Evolutionary conservation across 805 yeast species (phyloP).

Genomic region (Lipomyces yamadae): DNA sequence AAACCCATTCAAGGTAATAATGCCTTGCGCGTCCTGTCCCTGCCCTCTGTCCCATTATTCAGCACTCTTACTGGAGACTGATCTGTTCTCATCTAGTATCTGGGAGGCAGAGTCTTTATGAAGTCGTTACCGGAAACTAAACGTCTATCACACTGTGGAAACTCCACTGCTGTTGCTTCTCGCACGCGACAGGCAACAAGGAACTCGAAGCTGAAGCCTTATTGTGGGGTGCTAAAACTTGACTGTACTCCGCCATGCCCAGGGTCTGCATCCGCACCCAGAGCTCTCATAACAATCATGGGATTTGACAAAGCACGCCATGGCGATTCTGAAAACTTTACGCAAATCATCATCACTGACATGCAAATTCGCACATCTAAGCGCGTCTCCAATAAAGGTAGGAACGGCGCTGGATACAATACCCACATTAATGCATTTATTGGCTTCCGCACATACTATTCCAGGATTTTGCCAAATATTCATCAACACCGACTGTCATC

Average conservation of each 20-base stretch:
- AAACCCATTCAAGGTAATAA: neutral
- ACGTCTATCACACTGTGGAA: neutral
- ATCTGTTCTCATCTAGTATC: neutral
- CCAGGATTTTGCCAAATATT: conserved; percentile 24
- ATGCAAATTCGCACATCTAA: neutral
- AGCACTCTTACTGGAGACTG: neutral
- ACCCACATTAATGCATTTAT: conserved; percentile 29
- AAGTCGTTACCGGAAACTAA: neutral
- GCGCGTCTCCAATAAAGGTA: neutral
- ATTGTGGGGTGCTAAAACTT: conserved; percentile 24
- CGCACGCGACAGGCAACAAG: conserved; percentile 12
- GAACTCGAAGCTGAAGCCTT: conserved; percentile 25
- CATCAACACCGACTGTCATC: conserved; percentile 29
- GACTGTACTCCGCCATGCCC: neutral
- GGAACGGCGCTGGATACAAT: neutral
- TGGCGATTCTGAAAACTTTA: neutral
- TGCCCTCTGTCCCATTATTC: neutral
- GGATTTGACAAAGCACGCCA: conserved; percentile 15
- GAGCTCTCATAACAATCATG: conserved; percentile 15
- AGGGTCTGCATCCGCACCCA: neutral
- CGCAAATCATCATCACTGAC: neutral
- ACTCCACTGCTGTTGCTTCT: neutral
- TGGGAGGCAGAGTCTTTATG: neutral
- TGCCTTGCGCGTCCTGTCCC: neutral
- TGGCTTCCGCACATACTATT: conserved; percentile 30